A percentile compares a stretch with the other conserved stretches of the same genome.
phyloP scores from a whole-genome alignment of 1,284 basidiomycete species.

The Sporisorium sorghi region DNA sequence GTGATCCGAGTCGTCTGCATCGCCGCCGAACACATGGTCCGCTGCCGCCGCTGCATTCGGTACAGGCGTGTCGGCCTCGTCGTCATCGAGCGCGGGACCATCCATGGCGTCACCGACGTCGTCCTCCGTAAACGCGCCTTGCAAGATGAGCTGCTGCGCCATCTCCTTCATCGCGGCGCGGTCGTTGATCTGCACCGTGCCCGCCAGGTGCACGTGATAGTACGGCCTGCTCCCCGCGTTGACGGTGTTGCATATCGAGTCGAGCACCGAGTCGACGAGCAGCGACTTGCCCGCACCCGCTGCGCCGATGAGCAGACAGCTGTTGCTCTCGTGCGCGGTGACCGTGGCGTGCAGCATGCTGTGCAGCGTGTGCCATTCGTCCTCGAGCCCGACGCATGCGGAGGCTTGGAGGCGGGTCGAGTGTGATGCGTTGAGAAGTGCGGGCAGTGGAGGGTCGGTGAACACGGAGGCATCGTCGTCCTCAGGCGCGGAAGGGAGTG shows the following conservation, averaged over 20 bases:
- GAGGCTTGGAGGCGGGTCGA: conserved; percentile 13
- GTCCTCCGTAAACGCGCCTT: conserved; percentile 57
- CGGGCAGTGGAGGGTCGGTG: too few relatives aligned
- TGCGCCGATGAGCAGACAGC: conserved; percentile 61
- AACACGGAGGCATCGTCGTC: too few relatives aligned
- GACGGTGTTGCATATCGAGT: conserved; percentile 10
- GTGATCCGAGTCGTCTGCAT: conserved; percentile 29
- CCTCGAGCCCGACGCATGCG: conserved; percentile 53
- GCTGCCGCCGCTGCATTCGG: neutral
- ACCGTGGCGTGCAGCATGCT: conserved; percentile 51
- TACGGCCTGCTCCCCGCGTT: conserved; percentile 14
- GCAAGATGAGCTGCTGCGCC: conserved; percentile 62
- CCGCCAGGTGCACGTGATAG: conserved; percentile 58
- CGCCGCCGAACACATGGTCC: conserved; percentile 45
- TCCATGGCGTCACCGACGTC: conserved; percentile 32
- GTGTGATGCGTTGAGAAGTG: too few relatives aligned
- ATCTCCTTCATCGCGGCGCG: conserved; percentile 62
- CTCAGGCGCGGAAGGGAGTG: neutral
- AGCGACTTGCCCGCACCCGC: conserved; percentile 56
- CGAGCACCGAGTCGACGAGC: conserved; percentile 59
- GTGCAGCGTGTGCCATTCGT: conserved; percentile 54
- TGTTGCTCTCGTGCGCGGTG: conserved; percentile 59
- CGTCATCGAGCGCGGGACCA: conserved; percentile 3
- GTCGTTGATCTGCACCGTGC: conserved; percentile 59
- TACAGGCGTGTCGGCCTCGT: conserved; percentile 13